Evolutionary conservation across 2,329 filamentous ascomycete genomes (phyloP).

Genomic region (Didymella pinodella): DNA sequence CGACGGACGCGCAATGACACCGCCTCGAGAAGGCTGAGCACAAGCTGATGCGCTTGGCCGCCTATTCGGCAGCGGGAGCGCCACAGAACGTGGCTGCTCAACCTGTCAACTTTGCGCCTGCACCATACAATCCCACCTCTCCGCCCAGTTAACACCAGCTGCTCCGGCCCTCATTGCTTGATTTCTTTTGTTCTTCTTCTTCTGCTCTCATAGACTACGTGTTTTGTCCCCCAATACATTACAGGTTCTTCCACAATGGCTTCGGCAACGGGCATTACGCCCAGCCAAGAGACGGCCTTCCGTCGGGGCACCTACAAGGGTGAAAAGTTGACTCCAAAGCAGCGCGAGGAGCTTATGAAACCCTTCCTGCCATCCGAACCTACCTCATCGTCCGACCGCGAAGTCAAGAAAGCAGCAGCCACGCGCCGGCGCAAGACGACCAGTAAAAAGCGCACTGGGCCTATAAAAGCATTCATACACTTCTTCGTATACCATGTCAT

Average conservation of each 20-base stretch:
- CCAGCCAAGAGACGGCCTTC: constrained; percentile 45
- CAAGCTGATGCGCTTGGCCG: constrained; percentile 35
- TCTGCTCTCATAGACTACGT: neutral
- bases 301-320: constrained; percentile 49
- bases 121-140: constrained; percentile 27
- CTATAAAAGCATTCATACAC: constrained; percentile 70
- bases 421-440: constrained; percentile 31
- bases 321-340: constrained; percentile 52
- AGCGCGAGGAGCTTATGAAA: constrained; percentile 62
- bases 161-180: constrained; percentile 1
- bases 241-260: constrained; percentile 40
- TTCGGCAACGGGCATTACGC: constrained; percentile 40
- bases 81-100: constrained; percentile 44
- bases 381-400: constrained; percentile 30
- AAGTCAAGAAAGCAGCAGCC: constrained; percentile 21
- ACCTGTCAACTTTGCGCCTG: constrained; percentile 26
- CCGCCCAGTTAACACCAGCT: constrained; percentile 18
- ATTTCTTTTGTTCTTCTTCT: constrained; percentile 8
- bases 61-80: constrained; percentile 35
- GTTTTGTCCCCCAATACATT: constrained; percentile 15
- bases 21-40: constrained; percentile 42
- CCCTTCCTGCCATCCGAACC: constrained; percentile 61
- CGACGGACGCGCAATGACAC: constrained; percentile 43
- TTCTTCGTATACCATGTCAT: constrained; percentile 72
- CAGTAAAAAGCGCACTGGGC: constrained; percentile 58